Percentiles rank a stretch among this genome's conserved stretches.
Evolutionary conservation across 176 grass and related monocot genomes (phyloP).

Genomic region (Lolium rigidum): DNA sequence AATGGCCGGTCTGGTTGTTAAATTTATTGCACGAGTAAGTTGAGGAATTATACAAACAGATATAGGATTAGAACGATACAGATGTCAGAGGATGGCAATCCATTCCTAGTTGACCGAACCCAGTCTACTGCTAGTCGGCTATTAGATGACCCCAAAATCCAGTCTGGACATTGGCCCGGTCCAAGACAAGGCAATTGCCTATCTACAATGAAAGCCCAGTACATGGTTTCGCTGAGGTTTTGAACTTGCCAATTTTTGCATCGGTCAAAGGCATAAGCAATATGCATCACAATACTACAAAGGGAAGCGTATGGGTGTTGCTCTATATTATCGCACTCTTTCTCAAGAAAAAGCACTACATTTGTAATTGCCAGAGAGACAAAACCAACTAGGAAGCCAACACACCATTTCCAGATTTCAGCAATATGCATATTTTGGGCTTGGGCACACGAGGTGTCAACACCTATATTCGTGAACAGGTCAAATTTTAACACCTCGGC

Average conservation of each 20-base stretch:
- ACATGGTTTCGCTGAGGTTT: not conserved
- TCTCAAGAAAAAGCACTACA: not conserved
- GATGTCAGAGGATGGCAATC: not conserved
- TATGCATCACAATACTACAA: not conserved
- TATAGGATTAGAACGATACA: no score
- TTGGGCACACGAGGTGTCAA: not conserved
- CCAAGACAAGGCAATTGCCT: not conserved
- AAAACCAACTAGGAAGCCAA: not conserved
- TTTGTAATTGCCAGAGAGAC: not conserved
- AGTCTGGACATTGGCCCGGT: constrained; percentile 17
- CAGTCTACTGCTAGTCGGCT: not conserved
- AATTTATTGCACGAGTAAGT: no score
- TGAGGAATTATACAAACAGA: no score
- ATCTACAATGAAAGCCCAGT: not conserved
- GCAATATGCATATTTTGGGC: not conserved
- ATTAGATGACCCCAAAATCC: not conserved
- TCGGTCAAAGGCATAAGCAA: not conserved
- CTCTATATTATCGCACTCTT: not conserved
- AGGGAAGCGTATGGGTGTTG: not conserved
- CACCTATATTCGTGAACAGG: no score
- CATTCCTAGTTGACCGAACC: not conserved
- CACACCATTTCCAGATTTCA: not conserved
- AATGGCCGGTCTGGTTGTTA: no score
- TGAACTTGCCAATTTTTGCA: not conserved
- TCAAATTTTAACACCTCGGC: not conserved